Conservation (phyloP, 257 asterid species). For the Solanum bulbocastanum region DNA sequence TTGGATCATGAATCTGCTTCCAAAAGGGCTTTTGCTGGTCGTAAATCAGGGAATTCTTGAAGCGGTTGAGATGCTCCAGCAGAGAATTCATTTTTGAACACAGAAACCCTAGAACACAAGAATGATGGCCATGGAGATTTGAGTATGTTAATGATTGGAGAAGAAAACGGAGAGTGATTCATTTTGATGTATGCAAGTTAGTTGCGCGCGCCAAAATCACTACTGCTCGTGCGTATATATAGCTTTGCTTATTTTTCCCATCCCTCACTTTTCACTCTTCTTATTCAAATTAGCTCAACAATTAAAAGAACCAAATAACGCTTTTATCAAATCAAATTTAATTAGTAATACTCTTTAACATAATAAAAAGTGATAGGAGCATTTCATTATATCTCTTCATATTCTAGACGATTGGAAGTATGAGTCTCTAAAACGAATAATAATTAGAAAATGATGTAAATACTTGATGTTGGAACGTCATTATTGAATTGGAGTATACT, state of each 20-base stretch:
- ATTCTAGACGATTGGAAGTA: background rate
- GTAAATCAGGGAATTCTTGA: slow-evolving; percentile 27
- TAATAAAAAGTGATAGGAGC: no score
- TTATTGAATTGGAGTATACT: no score
- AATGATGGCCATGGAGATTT: background rate
- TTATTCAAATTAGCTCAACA: background rate
- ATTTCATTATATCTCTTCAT: background rate
- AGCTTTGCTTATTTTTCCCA: background rate
- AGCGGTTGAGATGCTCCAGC: slow-evolving; percentile 17
- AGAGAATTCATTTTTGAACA: slow-evolving; percentile 20
- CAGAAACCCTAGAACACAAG: background rate
- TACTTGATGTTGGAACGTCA: background rate
- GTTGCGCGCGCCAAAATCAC: background rate
- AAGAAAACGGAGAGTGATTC: slow-evolving; percentile 20
- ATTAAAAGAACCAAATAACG: no score
- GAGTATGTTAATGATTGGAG: slow-evolving; percentile 1
- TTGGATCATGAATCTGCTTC: slow-evolving; percentile 67
- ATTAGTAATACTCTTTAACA: no score
- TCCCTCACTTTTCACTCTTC: background rate
- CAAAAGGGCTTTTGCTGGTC: slow-evolving; percentile 48
- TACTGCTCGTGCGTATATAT: background rate
- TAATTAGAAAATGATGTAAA: background rate
- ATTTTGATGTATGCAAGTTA: background rate
- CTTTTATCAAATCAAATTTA: background rate
- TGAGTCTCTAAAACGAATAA: background rate